Base-by-base conservation (phyloP, 495 filamentous ascomycete species). In the Penicillium maclennaniae region DNA sequence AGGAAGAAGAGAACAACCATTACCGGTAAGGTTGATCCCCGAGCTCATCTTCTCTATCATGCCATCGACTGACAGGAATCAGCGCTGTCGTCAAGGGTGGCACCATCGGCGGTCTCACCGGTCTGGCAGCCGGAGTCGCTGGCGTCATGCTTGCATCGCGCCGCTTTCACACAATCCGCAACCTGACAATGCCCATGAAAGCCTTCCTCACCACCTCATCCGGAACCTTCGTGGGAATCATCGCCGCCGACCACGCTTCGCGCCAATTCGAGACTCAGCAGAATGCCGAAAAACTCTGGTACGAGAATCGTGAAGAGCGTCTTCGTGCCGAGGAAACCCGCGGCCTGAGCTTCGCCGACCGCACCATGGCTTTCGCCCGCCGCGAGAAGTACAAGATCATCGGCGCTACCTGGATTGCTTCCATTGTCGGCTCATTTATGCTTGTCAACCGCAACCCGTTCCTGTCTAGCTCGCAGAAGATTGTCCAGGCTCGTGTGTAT, bases 401-500 rank as follows among this genome's bases (percentile, higher is more conserved):
- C 45, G 85, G 87, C 49, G 82, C 76, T 3, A 86, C 83, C 21
- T 98, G 93, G 93, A 70, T 92, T 12, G 84, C 87, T 14, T 83
- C 83, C 39, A 95, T 98, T 86, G 84, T 80, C 20, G 67, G 86
- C 26, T 83, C 89, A 0, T 78, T 96, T 25, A 86, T 74, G 38
- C 60, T 96, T 9, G 92, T 97, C 39, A 80, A 86, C 47, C 79
- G 89, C 54, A 92, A 89, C 70, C 82, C 80, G 44, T 91, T 88
- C 70, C 70, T 97, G 7, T 82, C 77, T 17, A 82, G 79, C 1
- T 69, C 77, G 58, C 93, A 98, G 81, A 98, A 98, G 78, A 76
- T 98, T 23, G 93, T 98, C 17, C 93, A 98, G 79, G 95, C 95
- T 9, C 84, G 93, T 78, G 87, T 98, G 54, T 97, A 97, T 73